These are phyloP conservation scores for Schizophyllum amplum DNA, from an alignment of 1,284 basidiomycete genomes.

Conservation along the genomic window DNA sequence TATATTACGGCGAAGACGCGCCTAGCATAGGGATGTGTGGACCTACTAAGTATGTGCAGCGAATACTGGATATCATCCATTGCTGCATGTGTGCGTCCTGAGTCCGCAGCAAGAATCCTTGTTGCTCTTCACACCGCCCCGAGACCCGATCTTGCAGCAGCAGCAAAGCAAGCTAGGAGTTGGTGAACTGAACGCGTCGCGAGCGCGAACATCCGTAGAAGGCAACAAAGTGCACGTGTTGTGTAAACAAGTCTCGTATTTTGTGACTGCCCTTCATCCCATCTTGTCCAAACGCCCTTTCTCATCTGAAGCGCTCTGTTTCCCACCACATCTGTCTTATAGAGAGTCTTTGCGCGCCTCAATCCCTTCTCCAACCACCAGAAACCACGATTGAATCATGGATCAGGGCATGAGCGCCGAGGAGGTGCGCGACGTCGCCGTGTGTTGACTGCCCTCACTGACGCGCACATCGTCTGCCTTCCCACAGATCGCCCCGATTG, in stretches of 20 bases:
- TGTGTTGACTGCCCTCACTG: not conserved
- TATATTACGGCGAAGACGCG: too few species aligned
- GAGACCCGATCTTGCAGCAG: too few species aligned
- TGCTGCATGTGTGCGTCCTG: too few species aligned
- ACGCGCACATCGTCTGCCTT: not conserved
- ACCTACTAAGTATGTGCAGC: too few species aligned
- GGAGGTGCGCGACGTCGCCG: conserved; percentile 21
- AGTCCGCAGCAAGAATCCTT: too few species aligned
- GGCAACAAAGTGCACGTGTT: conserved; percentile 2
- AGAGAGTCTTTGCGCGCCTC: not conserved
- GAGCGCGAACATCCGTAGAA: not conserved
- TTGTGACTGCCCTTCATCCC: conserved; percentile 4
- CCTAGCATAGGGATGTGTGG: too few species aligned
- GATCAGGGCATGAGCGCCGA: conserved; percentile 51
- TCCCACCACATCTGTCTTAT: conserved; percentile 3
- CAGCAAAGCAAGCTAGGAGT: too few species aligned
- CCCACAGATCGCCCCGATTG: conserved; percentile 76
- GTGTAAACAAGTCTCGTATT: not conserved
- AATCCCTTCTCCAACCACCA: not conserved
- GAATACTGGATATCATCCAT: too few species aligned
- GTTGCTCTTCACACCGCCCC: too few species aligned
- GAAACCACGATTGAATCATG: conserved; percentile 31
- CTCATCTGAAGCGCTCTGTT: not conserved
- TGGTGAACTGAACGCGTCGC: too few species aligned
- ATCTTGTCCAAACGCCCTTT: conserved; percentile 1